Evolutionary conservation across 768 basidiomycete species (phyloP).

Genomic region (Sarcomyxa edulis): DNA sequence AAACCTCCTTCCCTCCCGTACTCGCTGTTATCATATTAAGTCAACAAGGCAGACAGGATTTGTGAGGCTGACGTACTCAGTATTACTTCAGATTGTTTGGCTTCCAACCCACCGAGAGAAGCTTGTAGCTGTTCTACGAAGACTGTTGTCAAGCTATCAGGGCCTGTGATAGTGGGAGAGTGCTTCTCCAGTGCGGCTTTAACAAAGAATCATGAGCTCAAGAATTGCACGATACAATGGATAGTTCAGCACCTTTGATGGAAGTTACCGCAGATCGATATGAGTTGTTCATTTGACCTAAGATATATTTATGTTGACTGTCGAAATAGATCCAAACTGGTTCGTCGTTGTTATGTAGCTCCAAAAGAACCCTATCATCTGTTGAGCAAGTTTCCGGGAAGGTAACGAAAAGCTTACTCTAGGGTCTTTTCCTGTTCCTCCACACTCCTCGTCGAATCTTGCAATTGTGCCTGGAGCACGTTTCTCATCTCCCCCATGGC

Average conservation of each 20-base stretch:
- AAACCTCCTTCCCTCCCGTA: slow-evolving; percentile 68
- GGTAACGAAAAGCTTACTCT: slow-evolving; percentile 52
- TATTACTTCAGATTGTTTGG: slow-evolving; percentile 54
- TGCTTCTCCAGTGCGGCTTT: slow-evolving; percentile 45
- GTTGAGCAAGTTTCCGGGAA: neutral
- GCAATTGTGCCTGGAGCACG: slow-evolving; percentile 69
- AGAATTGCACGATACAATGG: slow-evolving; percentile 5
- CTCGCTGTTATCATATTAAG: slow-evolving; percentile 51
- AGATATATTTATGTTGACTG: slow-evolving; percentile 82
- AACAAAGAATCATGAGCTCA: slow-evolving; percentile 2
- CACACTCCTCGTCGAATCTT: slow-evolving; percentile 71
- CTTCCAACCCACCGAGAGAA: slow-evolving; percentile 56
- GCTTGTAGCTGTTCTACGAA: slow-evolving; percentile 54
- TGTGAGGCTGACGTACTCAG: slow-evolving; percentile 40
- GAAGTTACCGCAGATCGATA: slow-evolving; percentile 46
- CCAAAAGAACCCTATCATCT: slow-evolving; percentile 69
- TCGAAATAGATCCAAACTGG: slow-evolving; percentile 97
- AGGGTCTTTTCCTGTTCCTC: slow-evolving; percentile 98
- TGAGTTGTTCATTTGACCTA: slow-evolving; percentile 66
- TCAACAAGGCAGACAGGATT: neutral
- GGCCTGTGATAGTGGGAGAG: slow-evolving; percentile 24
- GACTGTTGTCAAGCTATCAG: slow-evolving; percentile 34
- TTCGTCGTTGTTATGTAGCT: slow-evolving; percentile 82
- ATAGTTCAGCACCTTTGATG: slow-evolving; percentile 48
- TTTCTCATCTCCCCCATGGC: slow-evolving; percentile 90